Evolutionary conservation across 495 filamentous ascomycete genomes (phyloP).

Genomic region (Trypethelium eluteriae): DNA sequence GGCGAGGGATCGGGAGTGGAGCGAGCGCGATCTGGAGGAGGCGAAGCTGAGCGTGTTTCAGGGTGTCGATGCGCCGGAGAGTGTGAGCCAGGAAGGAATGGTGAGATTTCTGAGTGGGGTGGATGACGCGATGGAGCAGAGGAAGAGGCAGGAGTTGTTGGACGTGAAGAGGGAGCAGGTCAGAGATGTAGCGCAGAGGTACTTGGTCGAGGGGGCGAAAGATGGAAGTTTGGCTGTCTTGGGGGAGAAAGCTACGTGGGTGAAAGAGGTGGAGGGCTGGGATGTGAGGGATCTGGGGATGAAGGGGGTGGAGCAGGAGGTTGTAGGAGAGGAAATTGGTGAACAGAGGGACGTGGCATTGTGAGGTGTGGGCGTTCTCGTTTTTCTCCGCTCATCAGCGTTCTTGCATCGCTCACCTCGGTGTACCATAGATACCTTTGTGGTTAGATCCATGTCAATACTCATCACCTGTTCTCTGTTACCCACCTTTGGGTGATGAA

Average conservation of each 20-base stretch:
- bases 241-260: constrained; percentile 78
- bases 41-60: constrained; percentile 95
- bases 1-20: constrained; percentile 79
- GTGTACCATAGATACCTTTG: neutral
- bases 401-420: neutral
- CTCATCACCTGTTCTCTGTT: too few species aligned
- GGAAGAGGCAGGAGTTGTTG: constrained; percentile 73
- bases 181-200: constrained; percentile 69
- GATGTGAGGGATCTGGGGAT: constrained; percentile 40
- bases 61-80: constrained; percentile 81
- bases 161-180: constrained; percentile 81
- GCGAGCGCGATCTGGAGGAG: constrained; percentile 80
- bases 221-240: constrained; percentile 60
- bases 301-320: constrained; percentile 13
- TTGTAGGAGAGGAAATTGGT: neutral
- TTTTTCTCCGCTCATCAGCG: neutral
- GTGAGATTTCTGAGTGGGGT: constrained; percentile 75
- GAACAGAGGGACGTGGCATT: neutral
- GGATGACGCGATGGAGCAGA: constrained; percentile 82
- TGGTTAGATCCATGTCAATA: too few species aligned
- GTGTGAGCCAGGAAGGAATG: constrained; percentile 84
- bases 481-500: neutral
- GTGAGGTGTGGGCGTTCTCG: neutral
- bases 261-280: constrained; percentile 44
- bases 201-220: constrained; percentile 61